A percentile compares a stretch with the other conserved stretches of the same genome.
These are phyloP conservation scores for Coccomyxa sp. DNA, from an alignment of 139 green algal species.

Conservation along the genomic window DNA sequence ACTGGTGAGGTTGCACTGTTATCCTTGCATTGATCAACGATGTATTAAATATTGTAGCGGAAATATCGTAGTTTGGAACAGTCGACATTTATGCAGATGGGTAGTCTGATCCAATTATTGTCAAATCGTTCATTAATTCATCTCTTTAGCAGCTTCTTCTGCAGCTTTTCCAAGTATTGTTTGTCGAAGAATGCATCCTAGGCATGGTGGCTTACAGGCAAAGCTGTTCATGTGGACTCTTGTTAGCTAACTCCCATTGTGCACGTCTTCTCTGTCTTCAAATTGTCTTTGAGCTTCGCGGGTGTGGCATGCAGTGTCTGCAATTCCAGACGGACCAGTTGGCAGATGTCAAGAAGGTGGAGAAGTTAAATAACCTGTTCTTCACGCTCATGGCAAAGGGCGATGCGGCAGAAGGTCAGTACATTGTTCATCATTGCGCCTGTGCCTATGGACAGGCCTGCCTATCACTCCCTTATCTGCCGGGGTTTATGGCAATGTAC, in stretches of 20 bases:
- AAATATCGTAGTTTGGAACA: background rate
- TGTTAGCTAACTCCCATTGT: too few relatives aligned
- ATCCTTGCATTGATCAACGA: too few relatives aligned
- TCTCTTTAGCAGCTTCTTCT: background rate
- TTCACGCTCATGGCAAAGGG: constrained; percentile 70
- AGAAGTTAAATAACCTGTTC: constrained; percentile 84
- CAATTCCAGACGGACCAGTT: constrained; percentile 89
- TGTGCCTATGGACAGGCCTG: too few relatives aligned
- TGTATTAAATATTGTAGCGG: too few relatives aligned
- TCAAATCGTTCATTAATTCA: background rate
- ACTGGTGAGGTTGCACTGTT: constrained; percentile 36
- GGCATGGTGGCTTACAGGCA: background rate
- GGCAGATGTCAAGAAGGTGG: constrained; percentile 80
- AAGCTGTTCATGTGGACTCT: too few relatives aligned
- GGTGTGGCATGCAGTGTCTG: constrained; percentile 37
- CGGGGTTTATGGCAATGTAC: too few relatives aligned
- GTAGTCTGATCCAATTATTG: background rate
- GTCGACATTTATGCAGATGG: background rate
- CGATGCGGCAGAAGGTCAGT: background rate
- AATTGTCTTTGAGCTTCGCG: too few relatives aligned
- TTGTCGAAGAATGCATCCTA: background rate
- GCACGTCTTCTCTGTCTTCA: too few relatives aligned
- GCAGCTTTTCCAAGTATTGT: background rate
- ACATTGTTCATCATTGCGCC: too few relatives aligned
- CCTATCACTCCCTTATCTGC: too few relatives aligned